Conservation (phyloP, 768 basidiomycete species). For the Galerina marginata region DNA sequence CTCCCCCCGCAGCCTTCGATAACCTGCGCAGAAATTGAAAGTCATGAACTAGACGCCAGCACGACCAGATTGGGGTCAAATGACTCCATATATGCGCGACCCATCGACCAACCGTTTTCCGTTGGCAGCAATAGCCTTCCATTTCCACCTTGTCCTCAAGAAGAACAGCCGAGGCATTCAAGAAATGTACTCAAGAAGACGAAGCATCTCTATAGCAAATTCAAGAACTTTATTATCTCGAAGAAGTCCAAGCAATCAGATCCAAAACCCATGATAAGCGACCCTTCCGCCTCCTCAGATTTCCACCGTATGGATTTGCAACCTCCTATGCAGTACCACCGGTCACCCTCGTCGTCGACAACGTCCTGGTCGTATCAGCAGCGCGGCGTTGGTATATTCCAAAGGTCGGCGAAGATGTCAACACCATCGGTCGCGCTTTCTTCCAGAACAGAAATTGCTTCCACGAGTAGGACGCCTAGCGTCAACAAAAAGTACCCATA, state of each 20-base stretch:
- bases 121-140: background rate
- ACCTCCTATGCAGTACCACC: background rate
- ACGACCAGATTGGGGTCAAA: constrained; percentile 5
- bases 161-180: background rate
- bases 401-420: constrained; percentile 20
- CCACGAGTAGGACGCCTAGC: constrained; percentile 6
- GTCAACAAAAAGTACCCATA: constrained; percentile 21
- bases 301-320: background rate
- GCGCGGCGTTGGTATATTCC: background rate
- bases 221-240: constrained; percentile 20
- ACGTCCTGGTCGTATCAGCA: constrained; percentile 11
- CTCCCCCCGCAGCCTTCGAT: background rate
- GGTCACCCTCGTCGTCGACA: constrained; percentile 8
- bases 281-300: background rate
- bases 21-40: background rate
- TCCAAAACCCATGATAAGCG: background rate
- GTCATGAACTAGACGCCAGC: background rate
- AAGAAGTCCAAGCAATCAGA: constrained; percentile 4
- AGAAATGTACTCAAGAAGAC: constrained; percentile 25
- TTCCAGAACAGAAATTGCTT: constrained; percentile 14
- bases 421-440: constrained; percentile 23
- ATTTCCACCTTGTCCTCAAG: background rate
- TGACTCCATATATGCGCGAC: constrained; percentile 4
- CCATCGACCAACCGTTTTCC: background rate
- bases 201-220: constrained; percentile 20